These are phyloP conservation scores for Chrysoporthe cubensis DNA, from an alignment of 2,329 filamentous ascomycete genomes.

Conservation along the genomic window DNA sequence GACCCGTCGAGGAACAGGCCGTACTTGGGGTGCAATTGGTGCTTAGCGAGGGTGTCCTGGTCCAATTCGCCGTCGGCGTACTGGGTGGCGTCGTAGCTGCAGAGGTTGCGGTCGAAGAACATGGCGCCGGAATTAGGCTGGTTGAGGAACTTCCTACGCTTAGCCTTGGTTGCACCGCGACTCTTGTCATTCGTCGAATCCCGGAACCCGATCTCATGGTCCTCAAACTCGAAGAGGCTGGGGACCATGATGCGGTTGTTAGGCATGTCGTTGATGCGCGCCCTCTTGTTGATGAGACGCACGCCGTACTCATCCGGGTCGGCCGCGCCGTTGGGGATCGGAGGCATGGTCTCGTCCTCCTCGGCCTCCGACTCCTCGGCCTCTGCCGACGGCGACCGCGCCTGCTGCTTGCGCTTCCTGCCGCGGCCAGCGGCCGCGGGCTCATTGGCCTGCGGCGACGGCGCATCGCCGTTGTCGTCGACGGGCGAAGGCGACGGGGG, in stretches of 20 bases:
- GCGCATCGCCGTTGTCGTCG: constrained; percentile 29
- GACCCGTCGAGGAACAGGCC: constrained; percentile 57
- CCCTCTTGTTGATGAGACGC: constrained; percentile 47
- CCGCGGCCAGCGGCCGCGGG: constrained; percentile 21
- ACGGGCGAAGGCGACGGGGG: constrained; percentile 34
- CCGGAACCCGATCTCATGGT: constrained; percentile 62
- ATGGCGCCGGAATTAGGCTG: constrained; percentile 57
- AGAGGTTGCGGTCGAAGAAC: constrained; percentile 59
- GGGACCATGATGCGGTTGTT: constrained; percentile 61
- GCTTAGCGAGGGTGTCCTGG: constrained; percentile 51
- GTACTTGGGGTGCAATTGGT: constrained; percentile 56
- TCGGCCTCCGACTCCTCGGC: constrained; percentile 26
- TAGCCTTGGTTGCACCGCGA: constrained; percentile 56
- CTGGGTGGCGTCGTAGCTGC: constrained; percentile 55
- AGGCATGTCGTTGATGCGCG: constrained; percentile 43
- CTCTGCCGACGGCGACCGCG: constrained; percentile 12
- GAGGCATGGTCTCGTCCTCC: constrained; percentile 28
- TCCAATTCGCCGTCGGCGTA: constrained; percentile 56
- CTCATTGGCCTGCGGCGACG: constrained; percentile 27
- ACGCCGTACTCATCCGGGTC: constrained; percentile 58
- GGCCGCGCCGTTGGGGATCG: constrained; percentile 44
- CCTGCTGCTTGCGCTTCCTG: constrained; percentile 24
- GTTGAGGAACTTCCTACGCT: constrained; percentile 57
- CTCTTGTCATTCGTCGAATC: constrained; percentile 61
- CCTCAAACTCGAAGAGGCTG: constrained; percentile 51